phyloP scores from a whole-genome alignment of 2,329 filamentous ascomycete species.

The Davidsoniella eucalypti region DNA sequence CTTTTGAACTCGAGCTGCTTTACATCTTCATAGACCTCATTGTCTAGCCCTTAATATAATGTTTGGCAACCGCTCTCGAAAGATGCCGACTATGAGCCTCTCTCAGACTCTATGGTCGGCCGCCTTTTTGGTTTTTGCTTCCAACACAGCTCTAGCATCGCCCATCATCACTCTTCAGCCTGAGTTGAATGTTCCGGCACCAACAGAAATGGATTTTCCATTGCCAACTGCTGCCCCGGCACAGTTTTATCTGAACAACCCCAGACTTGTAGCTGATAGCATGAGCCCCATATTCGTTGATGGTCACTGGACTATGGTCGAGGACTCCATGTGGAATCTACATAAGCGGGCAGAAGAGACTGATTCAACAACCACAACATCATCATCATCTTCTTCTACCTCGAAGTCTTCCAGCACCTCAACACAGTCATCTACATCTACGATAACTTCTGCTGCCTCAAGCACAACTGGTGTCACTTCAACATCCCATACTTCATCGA shows the following conservation, averaged over 20 bases:
- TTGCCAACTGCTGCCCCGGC: constrained; percentile 3
- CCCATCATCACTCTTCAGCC: not conserved
- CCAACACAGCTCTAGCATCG: constrained; percentile 3
- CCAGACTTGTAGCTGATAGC: constrained; percentile 13
- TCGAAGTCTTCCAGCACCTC: not conserved
- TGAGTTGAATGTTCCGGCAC: not conserved
- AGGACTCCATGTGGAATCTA: constrained; percentile 12
- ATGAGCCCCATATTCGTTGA: constrained; percentile 13
- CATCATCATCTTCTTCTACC: not conserved
- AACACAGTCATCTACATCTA: not conserved
- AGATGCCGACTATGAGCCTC: constrained; percentile 1
- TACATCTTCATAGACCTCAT: too few species aligned
- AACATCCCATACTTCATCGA: constrained; percentile 15
- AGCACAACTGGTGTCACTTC: constrained; percentile 7
- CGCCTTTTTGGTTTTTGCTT: constrained; percentile 9
- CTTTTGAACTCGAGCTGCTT: too few species aligned
- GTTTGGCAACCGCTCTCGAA: not conserved
- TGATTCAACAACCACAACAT: constrained; percentile 12
- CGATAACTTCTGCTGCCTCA: constrained; percentile 9
- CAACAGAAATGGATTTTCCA: not conserved
- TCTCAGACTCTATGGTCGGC: constrained; percentile 1
- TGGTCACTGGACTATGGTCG: constrained; percentile 15
- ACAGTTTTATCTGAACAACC: constrained; percentile 4
- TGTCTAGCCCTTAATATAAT: not conserved
- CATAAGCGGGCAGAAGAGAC: constrained; percentile 18